Conservation (phyloP, 2,329 filamentous ascomycete species). For the Neurospora crassa region DNA sequence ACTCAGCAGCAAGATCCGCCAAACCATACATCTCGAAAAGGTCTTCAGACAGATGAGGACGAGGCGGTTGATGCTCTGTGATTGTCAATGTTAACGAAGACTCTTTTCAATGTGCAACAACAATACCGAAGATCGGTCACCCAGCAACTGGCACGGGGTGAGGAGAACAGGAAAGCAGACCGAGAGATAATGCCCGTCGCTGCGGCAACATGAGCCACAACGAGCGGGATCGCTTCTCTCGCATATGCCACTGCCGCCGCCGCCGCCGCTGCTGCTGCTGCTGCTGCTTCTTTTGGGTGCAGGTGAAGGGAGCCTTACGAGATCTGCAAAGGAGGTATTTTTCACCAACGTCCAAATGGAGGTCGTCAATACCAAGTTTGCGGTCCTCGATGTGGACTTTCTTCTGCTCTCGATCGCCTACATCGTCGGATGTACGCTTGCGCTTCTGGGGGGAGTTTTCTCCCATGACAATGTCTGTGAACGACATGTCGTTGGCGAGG, state of each 20-base stretch:
- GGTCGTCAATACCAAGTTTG: constrained; percentile 52
- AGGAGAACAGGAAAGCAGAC: background rate
- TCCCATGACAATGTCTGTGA: constrained; percentile 31
- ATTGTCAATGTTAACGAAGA: constrained; percentile 24
- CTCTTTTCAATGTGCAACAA: constrained; percentile 6
- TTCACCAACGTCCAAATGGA: constrained; percentile 56
- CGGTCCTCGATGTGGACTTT: constrained; percentile 53
- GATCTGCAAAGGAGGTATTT: constrained; percentile 59
- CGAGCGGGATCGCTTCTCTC: constrained; percentile 11
- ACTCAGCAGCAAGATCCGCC: constrained; percentile 46
- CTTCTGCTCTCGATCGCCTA: constrained; percentile 47
- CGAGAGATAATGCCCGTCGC: constrained; percentile 3
- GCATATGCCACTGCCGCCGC: constrained; percentile 6
- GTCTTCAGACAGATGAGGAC: constrained; percentile 43
- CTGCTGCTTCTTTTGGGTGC: constrained; percentile 9
- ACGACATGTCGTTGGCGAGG: constrained; percentile 31
- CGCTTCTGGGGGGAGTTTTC: constrained; percentile 51
- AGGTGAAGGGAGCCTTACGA: constrained; percentile 50
- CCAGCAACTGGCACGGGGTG: constrained; percentile 1
- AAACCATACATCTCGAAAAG: constrained; percentile 51
- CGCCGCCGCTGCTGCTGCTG: constrained; percentile 4
- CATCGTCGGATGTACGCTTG: constrained; percentile 49
- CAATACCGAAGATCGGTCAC: background rate
- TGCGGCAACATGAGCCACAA: constrained; percentile 4
- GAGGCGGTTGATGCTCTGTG: constrained; percentile 38